Base-by-base conservation (phyloP, 2,329 filamentous ascomycete genomes). In the Nemania sp. region DNA sequence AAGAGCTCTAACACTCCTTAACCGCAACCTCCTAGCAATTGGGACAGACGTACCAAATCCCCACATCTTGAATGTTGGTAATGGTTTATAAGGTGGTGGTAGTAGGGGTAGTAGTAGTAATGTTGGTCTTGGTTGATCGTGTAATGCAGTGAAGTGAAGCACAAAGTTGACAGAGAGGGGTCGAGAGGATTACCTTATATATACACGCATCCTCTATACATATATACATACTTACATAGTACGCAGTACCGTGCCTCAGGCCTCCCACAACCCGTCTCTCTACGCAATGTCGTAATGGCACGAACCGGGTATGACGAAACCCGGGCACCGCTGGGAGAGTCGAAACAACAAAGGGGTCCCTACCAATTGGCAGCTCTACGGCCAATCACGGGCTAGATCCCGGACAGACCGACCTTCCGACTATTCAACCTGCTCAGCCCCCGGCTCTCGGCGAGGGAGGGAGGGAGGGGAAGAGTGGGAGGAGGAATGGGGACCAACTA, bases 1-100 rank as follows among this genome's bases (percentile, higher is more conserved):
- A 22, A 15, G 45, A 60, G 27, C 49, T 55, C 45, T 22, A 29
- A 27, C 27, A n/a, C n/a, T 51, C 41, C 27, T 18, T 24, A 5
- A 24, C 20, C 15, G 6, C 22, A 18, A 18, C 13, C 7, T 7
- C 38, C 3, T 7, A 13, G 18, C 1, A 29, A n/a, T 5, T 38
- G n/a, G 22, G 51, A 22, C 2, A 3, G 13, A 69, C 75, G 22
- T 74, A 77, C 75, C 75, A 67, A 78, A 78, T 76, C 76, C 76
- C 69, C 76, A 77, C 76, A 78, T 78, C 29, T 61, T 76, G 72
- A 66, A 57, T 29, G 29, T 60, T 68, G 20, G n/a, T 32, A 54
- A 52, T 45, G 26, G 29, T 58, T 32, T 55, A 24, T 41, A 53
- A 29, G 45, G 32, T 7, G 32, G n/a, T n/a, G 18, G 24, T 47